phyloP scores from a whole-genome alignment of 2,329 filamentous ascomycete species.

The Neonectria punicea region DNA sequence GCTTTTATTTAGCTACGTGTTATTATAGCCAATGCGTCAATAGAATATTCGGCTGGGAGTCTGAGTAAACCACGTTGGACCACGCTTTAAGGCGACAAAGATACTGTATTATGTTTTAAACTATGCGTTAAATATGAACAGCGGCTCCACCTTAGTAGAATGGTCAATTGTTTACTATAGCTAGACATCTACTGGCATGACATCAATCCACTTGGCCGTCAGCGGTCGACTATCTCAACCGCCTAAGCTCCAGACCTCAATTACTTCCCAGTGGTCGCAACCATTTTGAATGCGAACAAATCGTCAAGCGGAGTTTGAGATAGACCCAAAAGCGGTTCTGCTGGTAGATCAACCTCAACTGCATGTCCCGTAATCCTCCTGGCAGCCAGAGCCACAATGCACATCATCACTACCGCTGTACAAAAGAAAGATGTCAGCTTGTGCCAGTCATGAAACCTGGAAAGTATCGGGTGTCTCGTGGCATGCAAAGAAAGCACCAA shows the following conservation, averaged over 20 bases:
- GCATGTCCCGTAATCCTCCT: constrained; percentile 46
- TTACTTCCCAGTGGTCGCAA: not conserved
- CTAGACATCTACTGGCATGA: not conserved
- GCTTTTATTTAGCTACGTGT: too few relatives aligned
- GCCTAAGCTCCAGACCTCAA: not conserved
- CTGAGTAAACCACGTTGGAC: too few relatives aligned
- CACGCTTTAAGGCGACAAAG: not conserved
- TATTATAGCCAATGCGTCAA: too few relatives aligned
- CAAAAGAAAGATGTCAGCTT: constrained; percentile 8
- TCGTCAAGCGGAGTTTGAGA: not conserved
- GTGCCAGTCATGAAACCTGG: not conserved
- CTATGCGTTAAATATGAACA: not conserved
- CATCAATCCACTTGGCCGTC: not conserved
- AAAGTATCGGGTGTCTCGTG: not conserved
- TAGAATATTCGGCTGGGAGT: too few relatives aligned
- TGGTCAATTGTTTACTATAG: not conserved
- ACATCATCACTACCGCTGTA: constrained; percentile 5
- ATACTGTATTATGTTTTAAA: not conserved
- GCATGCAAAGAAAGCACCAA: not conserved
- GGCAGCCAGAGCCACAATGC: constrained; percentile 47
- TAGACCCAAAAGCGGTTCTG: not conserved
- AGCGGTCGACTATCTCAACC: not conserved
- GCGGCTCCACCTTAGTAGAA: not conserved
- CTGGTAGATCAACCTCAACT: not conserved
- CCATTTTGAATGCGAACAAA: not conserved